phyloP scores from a whole-genome alignment of 345 rosid species.

The Melastoma malabathricum region DNA sequence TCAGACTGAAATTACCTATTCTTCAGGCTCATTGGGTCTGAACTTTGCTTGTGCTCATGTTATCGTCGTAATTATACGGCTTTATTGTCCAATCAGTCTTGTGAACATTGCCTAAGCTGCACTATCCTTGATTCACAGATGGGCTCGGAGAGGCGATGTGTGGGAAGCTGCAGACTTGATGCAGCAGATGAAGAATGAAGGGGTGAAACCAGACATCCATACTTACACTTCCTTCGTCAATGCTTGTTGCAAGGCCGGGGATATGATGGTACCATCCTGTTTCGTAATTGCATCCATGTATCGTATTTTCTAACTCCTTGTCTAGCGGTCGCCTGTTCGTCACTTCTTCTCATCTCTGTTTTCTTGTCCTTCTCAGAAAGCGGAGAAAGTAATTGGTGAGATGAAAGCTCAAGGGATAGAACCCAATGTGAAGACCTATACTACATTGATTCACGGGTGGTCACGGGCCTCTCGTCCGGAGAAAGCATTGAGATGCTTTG shows the following conservation, averaged over 20 bases:
- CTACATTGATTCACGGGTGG: slow-evolving; percentile 90
- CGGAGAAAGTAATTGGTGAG: slow-evolving; percentile 46
- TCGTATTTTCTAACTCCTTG: too few relatives aligned
- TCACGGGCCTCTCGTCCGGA: slow-evolving; percentile 87
- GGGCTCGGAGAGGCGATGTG: slow-evolving; percentile 97
- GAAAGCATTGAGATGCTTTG: slow-evolving; percentile 70
- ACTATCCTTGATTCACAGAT: slow-evolving; percentile 24
- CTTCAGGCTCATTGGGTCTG: too few relatives aligned
- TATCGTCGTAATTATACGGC: too few relatives aligned
- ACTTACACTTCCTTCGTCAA: slow-evolving; percentile 89
- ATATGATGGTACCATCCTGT: slow-evolving; percentile 56
- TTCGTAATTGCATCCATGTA: too few relatives aligned
- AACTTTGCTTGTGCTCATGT: too few relatives aligned
- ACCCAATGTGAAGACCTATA: slow-evolving; percentile 88
- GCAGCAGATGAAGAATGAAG: slow-evolving; percentile 84
- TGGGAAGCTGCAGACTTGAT: slow-evolving; percentile 97
- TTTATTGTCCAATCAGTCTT: too few relatives aligned
- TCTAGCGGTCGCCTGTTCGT: not conserved
- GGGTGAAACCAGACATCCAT: slow-evolving; percentile 80
- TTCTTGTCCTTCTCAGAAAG: slow-evolving; percentile 38
- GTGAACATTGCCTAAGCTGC: not conserved
- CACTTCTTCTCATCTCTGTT: not conserved
- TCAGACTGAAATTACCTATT: too few relatives aligned
- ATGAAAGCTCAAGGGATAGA: slow-evolving; percentile 52
- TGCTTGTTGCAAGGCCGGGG: slow-evolving; percentile 95